These are phyloP conservation scores for Triangularia verruculosa DNA, from an alignment of 2,329 filamentous ascomycete species.

Conservation along the genomic window DNA sequence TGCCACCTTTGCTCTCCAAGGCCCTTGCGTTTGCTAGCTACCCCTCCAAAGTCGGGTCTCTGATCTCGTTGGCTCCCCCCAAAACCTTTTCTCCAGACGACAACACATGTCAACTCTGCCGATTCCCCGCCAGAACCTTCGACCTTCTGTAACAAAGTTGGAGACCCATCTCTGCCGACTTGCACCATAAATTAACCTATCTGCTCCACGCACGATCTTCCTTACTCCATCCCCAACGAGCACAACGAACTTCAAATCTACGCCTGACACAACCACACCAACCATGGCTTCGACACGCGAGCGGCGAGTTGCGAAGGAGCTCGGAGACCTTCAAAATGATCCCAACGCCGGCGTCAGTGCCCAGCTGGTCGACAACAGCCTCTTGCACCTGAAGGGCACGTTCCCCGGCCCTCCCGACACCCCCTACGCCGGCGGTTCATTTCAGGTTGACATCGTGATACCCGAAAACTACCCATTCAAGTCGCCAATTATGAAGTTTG, in stretches of 20 bases:
- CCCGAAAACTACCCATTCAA: conserved; percentile 90
- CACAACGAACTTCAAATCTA: not conserved
- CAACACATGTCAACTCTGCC: not conserved
- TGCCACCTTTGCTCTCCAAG: not conserved
- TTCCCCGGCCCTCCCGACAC: conserved; percentile 89
- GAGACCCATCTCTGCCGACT: not conserved
- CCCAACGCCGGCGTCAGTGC: conserved; percentile 72
- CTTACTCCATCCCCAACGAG: not conserved
- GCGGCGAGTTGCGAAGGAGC: conserved; percentile 70
- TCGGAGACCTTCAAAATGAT: conserved; percentile 73
- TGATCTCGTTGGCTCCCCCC: not conserved
- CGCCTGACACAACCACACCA: not conserved
- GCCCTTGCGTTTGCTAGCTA: not conserved
- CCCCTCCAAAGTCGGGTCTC: conserved; percentile 2
- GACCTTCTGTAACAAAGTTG: not conserved
- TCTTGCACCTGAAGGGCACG: conserved; percentile 78
- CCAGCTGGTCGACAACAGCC: conserved; percentile 61
- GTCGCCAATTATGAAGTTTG: conserved; percentile 85
- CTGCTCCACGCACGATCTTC: not conserved
- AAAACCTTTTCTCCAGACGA: not conserved
- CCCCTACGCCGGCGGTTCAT: conserved; percentile 85
- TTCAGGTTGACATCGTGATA: conserved; percentile 79
- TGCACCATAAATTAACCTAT: not conserved
- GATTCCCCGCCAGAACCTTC: not conserved
- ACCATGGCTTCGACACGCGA: conserved; percentile 51